Percentiles rank a stretch among this genome's conserved stretches.
These are phyloP conservation scores for Penicillium hordei DNA, from an alignment of 2,329 filamentous ascomycete genomes.

Conservation along the genomic window DNA sequence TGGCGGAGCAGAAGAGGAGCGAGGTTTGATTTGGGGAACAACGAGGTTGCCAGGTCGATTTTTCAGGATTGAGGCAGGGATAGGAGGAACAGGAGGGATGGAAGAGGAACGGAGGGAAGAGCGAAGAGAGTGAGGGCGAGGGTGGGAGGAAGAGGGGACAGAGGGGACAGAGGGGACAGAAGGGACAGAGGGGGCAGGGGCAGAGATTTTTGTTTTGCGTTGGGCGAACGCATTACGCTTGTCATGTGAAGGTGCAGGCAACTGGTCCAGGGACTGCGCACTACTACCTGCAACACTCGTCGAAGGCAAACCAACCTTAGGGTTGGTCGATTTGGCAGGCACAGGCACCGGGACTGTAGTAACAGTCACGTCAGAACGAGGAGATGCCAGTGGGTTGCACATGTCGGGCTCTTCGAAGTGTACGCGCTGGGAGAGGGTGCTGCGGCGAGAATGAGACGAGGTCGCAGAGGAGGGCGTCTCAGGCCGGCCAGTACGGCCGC, in stretches of 20 bases:
- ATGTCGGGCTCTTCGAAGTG: neutral
- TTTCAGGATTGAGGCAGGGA: neutral
- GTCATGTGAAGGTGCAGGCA: neutral
- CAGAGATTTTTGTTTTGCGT: neutral
- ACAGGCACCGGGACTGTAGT: neutral
- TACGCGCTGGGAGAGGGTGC: neutral
- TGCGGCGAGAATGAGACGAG: neutral
- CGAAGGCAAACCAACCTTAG: neutral
- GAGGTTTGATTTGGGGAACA: neutral
- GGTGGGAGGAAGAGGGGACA: neutral
- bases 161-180: neutral
- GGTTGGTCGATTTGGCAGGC: neutral
- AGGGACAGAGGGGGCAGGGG: no score
- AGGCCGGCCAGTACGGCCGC: conserved; percentile 1
- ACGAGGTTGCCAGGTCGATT: neutral
- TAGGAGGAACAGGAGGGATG: neutral
- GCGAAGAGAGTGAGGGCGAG: neutral
- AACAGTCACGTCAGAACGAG: neutral
- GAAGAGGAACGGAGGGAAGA: neutral
- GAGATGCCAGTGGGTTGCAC: conserved; percentile 1
- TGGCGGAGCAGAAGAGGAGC: neutral
- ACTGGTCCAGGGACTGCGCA: neutral
- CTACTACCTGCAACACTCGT: neutral
- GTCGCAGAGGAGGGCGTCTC: neutral
- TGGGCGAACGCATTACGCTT: neutral